These are phyloP conservation scores for Lasiosphaeriaceae sp. DNA, from an alignment of 495 filamentous ascomycete genomes.

Conservation along the genomic window DNA sequence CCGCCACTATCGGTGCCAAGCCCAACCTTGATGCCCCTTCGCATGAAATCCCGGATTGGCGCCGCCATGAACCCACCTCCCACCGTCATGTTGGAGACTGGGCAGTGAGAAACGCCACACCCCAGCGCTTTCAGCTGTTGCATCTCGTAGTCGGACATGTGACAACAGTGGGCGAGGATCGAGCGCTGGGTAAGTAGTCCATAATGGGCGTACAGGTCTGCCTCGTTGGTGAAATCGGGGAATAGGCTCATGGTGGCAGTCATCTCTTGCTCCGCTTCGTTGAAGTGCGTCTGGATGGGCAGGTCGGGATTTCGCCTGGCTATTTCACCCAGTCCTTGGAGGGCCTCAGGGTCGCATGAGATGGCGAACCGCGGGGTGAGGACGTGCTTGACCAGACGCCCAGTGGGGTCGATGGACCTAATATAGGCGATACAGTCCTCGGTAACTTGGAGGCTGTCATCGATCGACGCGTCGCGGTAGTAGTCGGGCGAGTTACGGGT, in stretches of 20 bases:
- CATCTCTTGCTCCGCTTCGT: constrained; percentile 57
- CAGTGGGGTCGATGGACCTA: constrained; percentile 35
- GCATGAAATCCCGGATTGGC: constrained; percentile 53
- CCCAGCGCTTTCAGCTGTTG: constrained; percentile 38
- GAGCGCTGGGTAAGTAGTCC: constrained; percentile 51
- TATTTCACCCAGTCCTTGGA: constrained; percentile 50
- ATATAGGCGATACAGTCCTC: constrained; percentile 50
- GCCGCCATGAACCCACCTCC: constrained; percentile 59
- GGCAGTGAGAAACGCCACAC: constrained; percentile 62
- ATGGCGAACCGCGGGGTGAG: constrained; percentile 65
- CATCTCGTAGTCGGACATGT: constrained; percentile 54
- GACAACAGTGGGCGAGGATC: constrained; percentile 63
- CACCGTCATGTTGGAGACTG: constrained; percentile 60
- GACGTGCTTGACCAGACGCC: constrained; percentile 49
- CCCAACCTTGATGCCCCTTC: constrained; percentile 58
- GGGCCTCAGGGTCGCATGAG: constrained; percentile 49
- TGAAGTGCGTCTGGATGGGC: constrained; percentile 63
- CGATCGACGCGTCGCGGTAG: constrained; percentile 50
- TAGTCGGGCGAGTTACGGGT: constrained; percentile 57
- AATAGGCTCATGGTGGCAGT: constrained; percentile 47
- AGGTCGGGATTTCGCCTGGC: constrained; percentile 48
- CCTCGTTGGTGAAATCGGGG: constrained; percentile 49
- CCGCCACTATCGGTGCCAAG: constrained; percentile 66
- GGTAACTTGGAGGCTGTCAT: constrained; percentile 49
- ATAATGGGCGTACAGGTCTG: constrained; percentile 51